Conservation (phyloP, 805 yeast genomes). For the Kodamaea kakaduensis region DNA sequence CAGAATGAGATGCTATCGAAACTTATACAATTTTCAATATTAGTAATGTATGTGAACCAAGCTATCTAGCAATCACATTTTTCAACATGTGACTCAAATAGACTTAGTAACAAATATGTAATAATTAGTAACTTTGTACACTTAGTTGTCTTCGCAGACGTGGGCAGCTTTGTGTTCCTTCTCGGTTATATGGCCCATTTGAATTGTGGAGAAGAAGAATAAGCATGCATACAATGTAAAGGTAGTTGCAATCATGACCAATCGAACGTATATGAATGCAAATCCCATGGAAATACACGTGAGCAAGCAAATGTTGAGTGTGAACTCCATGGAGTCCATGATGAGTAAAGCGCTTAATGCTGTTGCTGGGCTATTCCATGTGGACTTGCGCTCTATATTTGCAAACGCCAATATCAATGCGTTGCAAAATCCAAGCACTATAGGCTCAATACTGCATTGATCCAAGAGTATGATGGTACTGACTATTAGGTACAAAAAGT, state of each 20-base stretch:
- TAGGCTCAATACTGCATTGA: not conserved
- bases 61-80: too few species aligned
- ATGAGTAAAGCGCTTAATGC: not conserved
- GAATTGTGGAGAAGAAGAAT: too few species aligned
- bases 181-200: too few species aligned
- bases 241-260: not conserved
- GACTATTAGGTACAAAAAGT: not conserved
- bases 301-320: not conserved
- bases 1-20: too few species aligned
- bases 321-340: not conserved
- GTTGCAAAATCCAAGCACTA: conserved; percentile 2
- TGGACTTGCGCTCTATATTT: not conserved
- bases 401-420: not conserved
- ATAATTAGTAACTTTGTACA: too few species aligned
- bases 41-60: too few species aligned
- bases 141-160: too few species aligned
- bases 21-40: too few species aligned
- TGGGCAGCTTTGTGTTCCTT: too few species aligned
- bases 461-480: not conserved
- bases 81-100: too few species aligned
- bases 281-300: not conserved
- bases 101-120: too few species aligned
- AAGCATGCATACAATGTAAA: not conserved
- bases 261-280: not conserved
- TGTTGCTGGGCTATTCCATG: not conserved